These are phyloP conservation scores for Melastoma candidum DNA, from an alignment of 441 rosid genomes.

Conservation along the genomic window DNA sequence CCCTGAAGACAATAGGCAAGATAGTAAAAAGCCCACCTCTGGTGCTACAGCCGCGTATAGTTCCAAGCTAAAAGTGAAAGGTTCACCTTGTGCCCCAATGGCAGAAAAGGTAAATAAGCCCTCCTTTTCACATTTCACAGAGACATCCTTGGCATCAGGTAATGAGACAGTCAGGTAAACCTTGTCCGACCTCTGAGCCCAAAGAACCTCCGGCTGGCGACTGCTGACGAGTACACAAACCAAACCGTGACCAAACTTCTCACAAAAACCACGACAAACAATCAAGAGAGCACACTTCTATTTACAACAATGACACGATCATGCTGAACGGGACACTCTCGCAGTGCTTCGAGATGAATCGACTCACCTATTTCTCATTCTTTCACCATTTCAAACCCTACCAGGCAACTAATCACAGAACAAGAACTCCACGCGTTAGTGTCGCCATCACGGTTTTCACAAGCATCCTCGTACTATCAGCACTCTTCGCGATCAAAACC, in stretches of 20 bases:
- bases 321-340: too few relatives aligned
- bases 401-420: too few relatives aligned
- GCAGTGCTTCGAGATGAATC: too few relatives aligned
- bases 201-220: conserved; percentile 87
- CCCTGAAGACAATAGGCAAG: background rate
- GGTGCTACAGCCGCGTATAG: conserved; percentile 53
- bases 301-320: too few relatives aligned
- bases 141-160: conserved; percentile 74
- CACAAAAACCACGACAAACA: background rate
- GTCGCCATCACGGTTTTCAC: too few relatives aligned
- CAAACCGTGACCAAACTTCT: too few relatives aligned
- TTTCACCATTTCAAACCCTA: too few relatives aligned
- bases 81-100: conserved; percentile 55
- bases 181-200: conserved; percentile 91
- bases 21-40: conserved; percentile 29
- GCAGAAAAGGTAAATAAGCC: conserved; percentile 79
- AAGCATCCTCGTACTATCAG: too few relatives aligned
- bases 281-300: too few relatives aligned
- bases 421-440: too few relatives aligned
- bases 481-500: too few relatives aligned
- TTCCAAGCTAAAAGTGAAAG: conserved; percentile 55
- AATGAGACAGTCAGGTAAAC: conserved; percentile 68
- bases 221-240: conserved; percentile 19
- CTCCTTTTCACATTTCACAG: conserved; percentile 64
- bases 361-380: too few relatives aligned